phyloP scores from a whole-genome alignment of 2,329 filamentous ascomycete species.

The Xylogone sp. region DNA sequence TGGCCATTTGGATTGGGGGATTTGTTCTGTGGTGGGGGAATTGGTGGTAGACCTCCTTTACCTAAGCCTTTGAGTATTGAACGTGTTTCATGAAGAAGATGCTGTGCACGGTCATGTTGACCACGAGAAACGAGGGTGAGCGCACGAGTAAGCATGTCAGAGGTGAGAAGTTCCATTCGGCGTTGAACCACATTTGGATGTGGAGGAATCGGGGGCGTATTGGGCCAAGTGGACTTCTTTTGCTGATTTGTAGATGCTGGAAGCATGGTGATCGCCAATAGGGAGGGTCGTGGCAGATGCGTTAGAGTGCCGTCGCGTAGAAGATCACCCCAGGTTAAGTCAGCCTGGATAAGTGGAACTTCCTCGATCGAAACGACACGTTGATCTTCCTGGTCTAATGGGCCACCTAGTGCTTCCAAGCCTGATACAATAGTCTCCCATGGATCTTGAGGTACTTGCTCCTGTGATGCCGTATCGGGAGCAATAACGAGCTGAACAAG shows the following conservation, averaged over 20 bases:
- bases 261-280: constrained; percentile 94
- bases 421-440: constrained; percentile 98
- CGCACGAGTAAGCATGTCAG: constrained; percentile 93
- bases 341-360: constrained; percentile 90
- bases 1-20: constrained; percentile 10
- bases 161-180: constrained; percentile 95
- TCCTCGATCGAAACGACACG: constrained; percentile 86
- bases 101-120: constrained; percentile 90
- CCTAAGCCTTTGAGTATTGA: constrained; percentile 94
- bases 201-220: constrained; percentile 80
- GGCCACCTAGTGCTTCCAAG: constrained; percentile 85
- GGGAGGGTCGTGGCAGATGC: constrained; percentile 82
- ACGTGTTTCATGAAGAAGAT: constrained; percentile 86
- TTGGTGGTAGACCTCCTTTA: constrained; percentile 88
- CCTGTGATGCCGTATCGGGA: constrained; percentile 74
- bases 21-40: constrained; percentile 56
- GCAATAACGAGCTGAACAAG: constrained; percentile 91
- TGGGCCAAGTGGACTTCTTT: constrained; percentile 62
- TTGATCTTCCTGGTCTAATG: constrained; percentile 81
- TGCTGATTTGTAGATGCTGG: constrained; percentile 57
- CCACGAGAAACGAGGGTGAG: constrained; percentile 86
- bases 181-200: constrained; percentile 94
- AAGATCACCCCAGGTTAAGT: constrained; percentile 90
- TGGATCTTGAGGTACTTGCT: constrained; percentile 84
- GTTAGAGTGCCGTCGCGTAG: constrained; percentile 82